Base-by-base conservation (phyloP, 257 asterid species). In the Solanum chiquidenum region DNA sequence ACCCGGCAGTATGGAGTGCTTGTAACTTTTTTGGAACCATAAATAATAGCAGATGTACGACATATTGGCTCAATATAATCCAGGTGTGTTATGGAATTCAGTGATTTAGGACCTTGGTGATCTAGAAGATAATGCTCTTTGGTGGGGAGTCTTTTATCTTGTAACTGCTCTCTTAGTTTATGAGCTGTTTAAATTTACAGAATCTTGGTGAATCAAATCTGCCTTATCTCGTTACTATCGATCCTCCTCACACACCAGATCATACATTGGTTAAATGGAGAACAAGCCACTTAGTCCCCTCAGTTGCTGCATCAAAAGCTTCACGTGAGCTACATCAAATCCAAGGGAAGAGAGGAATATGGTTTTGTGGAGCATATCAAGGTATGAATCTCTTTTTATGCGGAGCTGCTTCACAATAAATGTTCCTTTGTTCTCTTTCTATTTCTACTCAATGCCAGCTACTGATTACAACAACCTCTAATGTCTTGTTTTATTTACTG, bases 291-390 rank as follows among this genome's bases (percentile, higher is more conserved):
- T 98, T 96, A 25, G 93, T 95, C 85, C 99, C 99, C 86, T 95
- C 99, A 1, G 98, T 95, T 76, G 96, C 98, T 83, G 98, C 99
- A 86, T 87, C 94, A 29, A 97, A 92, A 91, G 99, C 99, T 80
- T 93, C 98, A 21, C 72, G 90, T 84, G 92, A 93, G 91, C 92
- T 95, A 60, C 73, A 90, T 86, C 91, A 90, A 49, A 95, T 95
- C 90, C 99, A 97, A 91, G 99, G 99, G 86, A 94, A 94, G 91
- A 93, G 99, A 76, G 88, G 93, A 91, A 92, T 95, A 89, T 97
- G 99, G 99, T 97, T 95, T 83, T 93, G 96, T 88, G 99, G 98
- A 89, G 98, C 98, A 83, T 95, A 97, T 91, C 99, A 95, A 90
- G 99, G 99, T 95, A 74, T 80, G 79, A 38, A 37, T 40, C 49